Base-by-base conservation (phyloP, 345 rosid species). In the Orychophragmus violaceus region DNA sequence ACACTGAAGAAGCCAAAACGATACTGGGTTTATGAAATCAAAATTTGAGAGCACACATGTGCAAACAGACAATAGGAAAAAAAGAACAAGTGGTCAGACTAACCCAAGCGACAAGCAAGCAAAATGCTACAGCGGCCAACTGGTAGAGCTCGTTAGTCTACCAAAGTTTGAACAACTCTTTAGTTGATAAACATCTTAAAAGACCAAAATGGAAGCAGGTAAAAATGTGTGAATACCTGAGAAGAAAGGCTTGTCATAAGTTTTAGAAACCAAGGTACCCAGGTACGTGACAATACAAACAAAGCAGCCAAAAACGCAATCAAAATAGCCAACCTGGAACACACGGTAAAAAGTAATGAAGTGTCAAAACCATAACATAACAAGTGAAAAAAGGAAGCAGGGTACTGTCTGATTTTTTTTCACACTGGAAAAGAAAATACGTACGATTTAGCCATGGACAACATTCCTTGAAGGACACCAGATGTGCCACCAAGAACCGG, bases 101-200 rank as follows among this genome's bases (percentile, higher is more conserved):
- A 74, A 94, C 99, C 98, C 99, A 94, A 58, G 99, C 99, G 53
- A 90, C 94, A 74, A 94, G 89, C 66, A 94, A 85, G 82, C 97
- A 94, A 83, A 94, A 94, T 12, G 99, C 99, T 42, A 94, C 97
- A 2, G 90, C 67, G 21, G 99, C 99, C 81, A 94, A 79, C 81
- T 90, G 99, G 76, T 94, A 94, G 76, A 94, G 97, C 77, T 94
- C 99, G 62, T 94, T 88, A 57, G 97, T 94, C 97, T 93, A 89
- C 71, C 75, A 32, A 75, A 80, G 62, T 64, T 74, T 58, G 72
- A 68, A 12, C 11, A 62, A 49, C 5, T 19, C 56, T 75, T 37
- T 13, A 46, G 66, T 74, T 59, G 61, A 68, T 63, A 37, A 63
- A 63, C 60, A 75, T 30, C 29, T 60, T 17, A 36, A 10, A 59